A percentile compares a stretch with the other conserved stretches of the same genome.
These are phyloP conservation scores for Pisolithus tinctorius DNA, from an alignment of 768 basidiomycete species.

Conservation along the genomic window DNA sequence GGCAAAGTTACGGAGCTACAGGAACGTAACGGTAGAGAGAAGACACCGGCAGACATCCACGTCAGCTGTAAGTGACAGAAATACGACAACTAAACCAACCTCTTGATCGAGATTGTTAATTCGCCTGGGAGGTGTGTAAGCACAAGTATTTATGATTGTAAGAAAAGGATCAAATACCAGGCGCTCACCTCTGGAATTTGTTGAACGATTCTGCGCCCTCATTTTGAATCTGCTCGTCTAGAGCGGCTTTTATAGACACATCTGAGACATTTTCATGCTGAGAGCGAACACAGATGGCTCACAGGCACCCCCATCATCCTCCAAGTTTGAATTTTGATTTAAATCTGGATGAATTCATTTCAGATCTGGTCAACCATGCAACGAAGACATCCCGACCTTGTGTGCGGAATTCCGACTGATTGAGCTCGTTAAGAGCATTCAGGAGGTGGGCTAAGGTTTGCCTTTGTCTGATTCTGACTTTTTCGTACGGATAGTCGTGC, in stretches of 20 bases:
- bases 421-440: conserved; percentile 34
- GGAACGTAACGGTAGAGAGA: background rate
- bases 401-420: conserved; percentile 27
- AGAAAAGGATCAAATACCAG: background rate
- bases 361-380: background rate
- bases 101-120: conserved; percentile 62
- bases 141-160: background rate
- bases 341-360: conserved; percentile 21
- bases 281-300: conserved; percentile 26
- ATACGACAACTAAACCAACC: conserved; percentile 25
- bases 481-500: conserved; percentile 3
- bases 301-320: conserved; percentile 64
- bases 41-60: background rate
- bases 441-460: conserved; percentile 33
- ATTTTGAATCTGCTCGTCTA: conserved; percentile 65
- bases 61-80: background rate
- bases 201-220: conserved; percentile 61
- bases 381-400: conserved; percentile 8
- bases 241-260: conserved; percentile 36
- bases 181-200: conserved; percentile 51
- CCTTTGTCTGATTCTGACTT: conserved; percentile 20
- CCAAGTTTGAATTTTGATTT: conserved; percentile 41
- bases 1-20: conserved; percentile 68
- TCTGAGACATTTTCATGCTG: background rate
- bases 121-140: conserved; percentile 31